Evolutionary conservation across 2,329 filamentous ascomycete genomes (phyloP).

Genomic region (Alternaria alternata): DNA sequence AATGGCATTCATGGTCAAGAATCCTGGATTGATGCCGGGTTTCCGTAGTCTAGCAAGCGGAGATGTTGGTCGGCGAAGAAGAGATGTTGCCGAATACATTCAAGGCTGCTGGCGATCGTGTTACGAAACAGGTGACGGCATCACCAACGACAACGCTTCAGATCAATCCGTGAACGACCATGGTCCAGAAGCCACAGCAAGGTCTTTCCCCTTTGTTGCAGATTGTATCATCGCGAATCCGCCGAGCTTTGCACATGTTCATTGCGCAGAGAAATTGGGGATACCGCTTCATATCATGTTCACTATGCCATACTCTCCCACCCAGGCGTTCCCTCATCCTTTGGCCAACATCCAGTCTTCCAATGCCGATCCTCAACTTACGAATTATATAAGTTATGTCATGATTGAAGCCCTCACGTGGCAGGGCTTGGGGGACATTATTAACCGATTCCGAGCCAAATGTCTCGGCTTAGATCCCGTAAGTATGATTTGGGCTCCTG

Average conservation of each 20-base stretch:
- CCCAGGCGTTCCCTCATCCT: conserved; percentile 58
- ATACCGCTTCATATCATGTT: conserved; percentile 82
- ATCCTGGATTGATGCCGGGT: conserved; percentile 51
- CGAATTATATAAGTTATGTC: conserved; percentile 57
- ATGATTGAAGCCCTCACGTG: conserved; percentile 60
- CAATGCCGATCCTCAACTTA: conserved; percentile 39
- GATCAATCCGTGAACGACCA: not conserved
- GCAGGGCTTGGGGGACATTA: conserved; percentile 59
- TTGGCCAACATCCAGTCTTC: conserved; percentile 56
- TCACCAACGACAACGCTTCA: not conserved
- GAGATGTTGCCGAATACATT: conserved; percentile 34
- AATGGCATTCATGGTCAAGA: conserved; percentile 62
- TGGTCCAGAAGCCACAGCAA: not conserved
- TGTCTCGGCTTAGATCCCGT: conserved; percentile 53
- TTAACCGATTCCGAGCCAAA: conserved; percentile 53
- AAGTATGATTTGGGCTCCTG: conserved; percentile 47
- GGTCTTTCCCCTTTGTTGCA: conserved; percentile 72
- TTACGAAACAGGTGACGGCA: conserved; percentile 46
- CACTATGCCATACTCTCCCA: conserved; percentile 60
- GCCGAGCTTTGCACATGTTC: conserved; percentile 77
- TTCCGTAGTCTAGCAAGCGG: conserved; percentile 33
- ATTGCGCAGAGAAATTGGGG: conserved; percentile 74
- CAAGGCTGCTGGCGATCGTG: conserved; percentile 42
- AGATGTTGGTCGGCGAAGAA: conserved; percentile 43
- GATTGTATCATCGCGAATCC: conserved; percentile 81